A percentile compares a stretch with the other conserved stretches of the same genome.
These are phyloP conservation scores for Aspergillus felis DNA, from an alignment of 2,329 filamentous ascomycete genomes.

Conservation along the genomic window DNA sequence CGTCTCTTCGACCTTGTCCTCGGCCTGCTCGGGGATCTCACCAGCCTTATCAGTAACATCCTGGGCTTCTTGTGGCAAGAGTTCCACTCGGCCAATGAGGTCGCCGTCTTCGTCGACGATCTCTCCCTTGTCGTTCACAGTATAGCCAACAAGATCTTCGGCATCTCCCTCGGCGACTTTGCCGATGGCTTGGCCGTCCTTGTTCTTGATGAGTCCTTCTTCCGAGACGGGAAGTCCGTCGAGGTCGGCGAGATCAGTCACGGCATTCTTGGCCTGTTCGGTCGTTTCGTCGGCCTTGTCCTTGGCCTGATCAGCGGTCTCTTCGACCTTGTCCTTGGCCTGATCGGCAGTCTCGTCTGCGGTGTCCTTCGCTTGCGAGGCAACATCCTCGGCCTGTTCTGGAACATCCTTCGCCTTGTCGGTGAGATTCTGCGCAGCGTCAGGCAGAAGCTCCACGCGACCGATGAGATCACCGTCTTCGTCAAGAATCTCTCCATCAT, in stretches of 20 bases:
- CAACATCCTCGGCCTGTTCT: slow-evolving; percentile 6
- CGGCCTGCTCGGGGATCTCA: neutral
- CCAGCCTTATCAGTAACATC: slow-evolving; percentile 21
- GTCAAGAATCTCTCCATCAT: slow-evolving; percentile 33
- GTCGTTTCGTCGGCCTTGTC: slow-evolving; percentile 20
- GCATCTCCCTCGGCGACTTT: slow-evolving; percentile 40
- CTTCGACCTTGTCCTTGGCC: slow-evolving; percentile 28
- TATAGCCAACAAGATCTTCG: slow-evolving; percentile 39
- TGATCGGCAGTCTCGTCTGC: slow-evolving; percentile 16
- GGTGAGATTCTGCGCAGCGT: slow-evolving; percentile 19
- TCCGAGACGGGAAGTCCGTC: slow-evolving; percentile 46
- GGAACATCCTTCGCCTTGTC: slow-evolving; percentile 15
- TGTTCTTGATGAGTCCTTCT: slow-evolving; percentile 51
- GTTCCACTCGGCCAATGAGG: slow-evolving; percentile 36
- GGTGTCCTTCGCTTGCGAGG: slow-evolving; percentile 36
- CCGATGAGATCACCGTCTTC: slow-evolving; percentile 35
- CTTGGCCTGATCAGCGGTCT: slow-evolving; percentile 26
- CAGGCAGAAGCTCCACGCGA: slow-evolving; percentile 28
- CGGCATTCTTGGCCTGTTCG: slow-evolving; percentile 24
- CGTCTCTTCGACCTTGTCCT: no score
- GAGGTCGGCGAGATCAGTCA: slow-evolving; percentile 33
- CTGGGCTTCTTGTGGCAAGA: slow-evolving; percentile 20
- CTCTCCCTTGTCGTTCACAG: slow-evolving; percentile 35
- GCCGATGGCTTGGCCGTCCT: slow-evolving; percentile 35
- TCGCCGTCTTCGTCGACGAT: slow-evolving; percentile 33